These are phyloP conservation scores for Collybiopsis confluens DNA, from an alignment of 768 basidiomycete species.

Conservation along the genomic window DNA sequence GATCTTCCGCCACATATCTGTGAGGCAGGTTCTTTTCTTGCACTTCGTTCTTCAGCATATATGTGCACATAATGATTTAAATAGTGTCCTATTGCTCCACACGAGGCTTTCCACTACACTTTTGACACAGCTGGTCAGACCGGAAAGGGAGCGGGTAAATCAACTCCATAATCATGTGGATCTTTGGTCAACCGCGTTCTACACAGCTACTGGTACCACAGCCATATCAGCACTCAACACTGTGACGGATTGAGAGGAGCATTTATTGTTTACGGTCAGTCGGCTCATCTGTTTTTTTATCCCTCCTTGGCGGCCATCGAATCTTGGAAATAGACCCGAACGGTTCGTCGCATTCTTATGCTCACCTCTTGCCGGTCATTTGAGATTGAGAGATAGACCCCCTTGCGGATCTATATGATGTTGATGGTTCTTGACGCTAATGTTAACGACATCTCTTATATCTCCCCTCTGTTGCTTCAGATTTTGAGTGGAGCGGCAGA, in stretches of 20 bases:
- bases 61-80: background rate
- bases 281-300: background rate
- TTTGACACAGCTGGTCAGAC: slow-evolving; percentile 21
- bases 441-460: slow-evolving; percentile 10
- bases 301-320: too few relatives aligned
- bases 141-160: slow-evolving; percentile 23
- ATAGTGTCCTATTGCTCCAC: slow-evolving; percentile 26
- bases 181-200: background rate
- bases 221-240: slow-evolving; percentile 37
- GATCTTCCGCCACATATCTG: background rate
- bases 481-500: slow-evolving; percentile 24
- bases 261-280: slow-evolving; percentile 25
- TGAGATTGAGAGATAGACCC: too few relatives aligned
- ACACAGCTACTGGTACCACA: slow-evolving; percentile 24
- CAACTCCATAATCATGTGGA: background rate
- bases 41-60: background rate
- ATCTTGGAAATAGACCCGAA: slow-evolving; percentile 21
- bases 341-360: too few relatives aligned
- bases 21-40: background rate
- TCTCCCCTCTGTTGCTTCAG: slow-evolving; percentile 24
- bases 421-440: slow-evolving; percentile 32
- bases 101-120: slow-evolving; percentile 23
- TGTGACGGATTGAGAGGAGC: slow-evolving; percentile 40
- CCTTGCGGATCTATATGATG: slow-evolving; percentile 23
- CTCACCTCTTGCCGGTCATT: too few relatives aligned